phyloP scores from a whole-genome alignment of 345 rosid species.

The Arabis hirsuta region DNA sequence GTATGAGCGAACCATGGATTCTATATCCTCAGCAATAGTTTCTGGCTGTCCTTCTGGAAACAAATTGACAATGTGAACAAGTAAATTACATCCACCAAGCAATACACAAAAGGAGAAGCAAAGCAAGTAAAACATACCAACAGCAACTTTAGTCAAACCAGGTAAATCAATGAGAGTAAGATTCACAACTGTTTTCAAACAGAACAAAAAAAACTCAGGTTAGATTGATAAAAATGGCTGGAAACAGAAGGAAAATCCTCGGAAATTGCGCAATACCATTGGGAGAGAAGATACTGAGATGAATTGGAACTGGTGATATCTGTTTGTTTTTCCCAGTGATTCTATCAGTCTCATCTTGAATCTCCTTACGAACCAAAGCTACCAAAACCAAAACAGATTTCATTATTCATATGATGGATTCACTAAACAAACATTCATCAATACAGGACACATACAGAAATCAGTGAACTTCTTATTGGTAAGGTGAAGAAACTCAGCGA shows the following conservation, averaged over 20 bases:
- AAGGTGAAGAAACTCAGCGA: conserved; percentile 84
- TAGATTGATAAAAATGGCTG: background rate
- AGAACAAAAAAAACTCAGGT: background rate
- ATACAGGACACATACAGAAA: conserved; percentile 52
- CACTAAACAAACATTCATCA: background rate
- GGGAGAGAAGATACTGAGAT: conserved; percentile 90
- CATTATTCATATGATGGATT: background rate
- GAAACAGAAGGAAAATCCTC: background rate
- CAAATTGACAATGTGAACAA: conserved; percentile 17
- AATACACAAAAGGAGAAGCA: background rate
- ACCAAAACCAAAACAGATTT: conserved; percentile 1
- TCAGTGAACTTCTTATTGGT: conserved; percentile 65
- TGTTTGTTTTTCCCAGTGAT: conserved; percentile 82
- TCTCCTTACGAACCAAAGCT: conserved; percentile 86
- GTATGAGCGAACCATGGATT: conserved; percentile 78
- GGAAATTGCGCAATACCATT: conserved; percentile 46
- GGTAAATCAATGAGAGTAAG: conserved; percentile 93
- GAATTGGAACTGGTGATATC: conserved; percentile 91
- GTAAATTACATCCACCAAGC: background rate
- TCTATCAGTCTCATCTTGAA: conserved; percentile 91
- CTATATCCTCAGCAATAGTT: conserved; percentile 78
- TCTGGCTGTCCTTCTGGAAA: conserved; percentile 93
- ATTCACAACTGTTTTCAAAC: conserved; percentile 76
- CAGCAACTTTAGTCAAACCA: conserved; percentile 92
- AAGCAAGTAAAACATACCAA: conserved; percentile 60